Conservation (phyloP, 176 grass and related monocot species). For the Triticum monococcum region DNA sequence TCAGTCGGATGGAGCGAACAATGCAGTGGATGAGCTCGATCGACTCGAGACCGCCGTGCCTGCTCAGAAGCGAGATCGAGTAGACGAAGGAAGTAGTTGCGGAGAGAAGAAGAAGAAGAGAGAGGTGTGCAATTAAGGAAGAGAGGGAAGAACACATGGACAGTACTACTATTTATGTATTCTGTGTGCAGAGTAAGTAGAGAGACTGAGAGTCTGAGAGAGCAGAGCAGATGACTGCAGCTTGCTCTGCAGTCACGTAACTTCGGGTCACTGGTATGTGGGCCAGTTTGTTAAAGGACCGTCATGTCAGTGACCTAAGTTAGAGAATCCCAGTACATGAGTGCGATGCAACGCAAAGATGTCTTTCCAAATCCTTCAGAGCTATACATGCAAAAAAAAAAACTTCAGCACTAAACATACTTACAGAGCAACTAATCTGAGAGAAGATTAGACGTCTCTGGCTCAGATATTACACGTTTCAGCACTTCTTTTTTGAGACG, state of each 20-base stretch:
- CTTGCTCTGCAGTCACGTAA: too few species aligned
- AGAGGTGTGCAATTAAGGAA: constrained; percentile 32
- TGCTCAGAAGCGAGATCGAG: neutral
- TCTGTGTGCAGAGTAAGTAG: neutral
- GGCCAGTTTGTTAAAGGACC: too few species aligned
- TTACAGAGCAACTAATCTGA: too few species aligned
- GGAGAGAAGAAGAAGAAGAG: neutral
- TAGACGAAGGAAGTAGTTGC: constrained; percentile 9
- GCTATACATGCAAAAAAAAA: too few species aligned
- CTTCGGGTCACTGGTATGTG: too few species aligned
- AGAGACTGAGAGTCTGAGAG: too few species aligned
- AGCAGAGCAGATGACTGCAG: neutral
- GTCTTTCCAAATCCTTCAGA: neutral
- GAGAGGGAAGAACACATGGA: neutral
- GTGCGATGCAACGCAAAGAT: neutral
- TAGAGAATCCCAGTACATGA: neutral
- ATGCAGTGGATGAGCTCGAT: constrained; percentile 17
- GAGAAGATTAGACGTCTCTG: neutral
- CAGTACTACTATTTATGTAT: constrained; percentile 8
- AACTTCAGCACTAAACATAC: too few species aligned
- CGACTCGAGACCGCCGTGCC: neutral
- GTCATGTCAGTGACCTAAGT: too few species aligned
- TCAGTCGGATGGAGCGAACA: neutral
- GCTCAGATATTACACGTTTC: neutral
- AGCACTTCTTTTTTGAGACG: neutral